phyloP scores from a whole-genome alignment of 2,329 filamentous ascomycete species.

The Aureobasidium subglaciale region DNA sequence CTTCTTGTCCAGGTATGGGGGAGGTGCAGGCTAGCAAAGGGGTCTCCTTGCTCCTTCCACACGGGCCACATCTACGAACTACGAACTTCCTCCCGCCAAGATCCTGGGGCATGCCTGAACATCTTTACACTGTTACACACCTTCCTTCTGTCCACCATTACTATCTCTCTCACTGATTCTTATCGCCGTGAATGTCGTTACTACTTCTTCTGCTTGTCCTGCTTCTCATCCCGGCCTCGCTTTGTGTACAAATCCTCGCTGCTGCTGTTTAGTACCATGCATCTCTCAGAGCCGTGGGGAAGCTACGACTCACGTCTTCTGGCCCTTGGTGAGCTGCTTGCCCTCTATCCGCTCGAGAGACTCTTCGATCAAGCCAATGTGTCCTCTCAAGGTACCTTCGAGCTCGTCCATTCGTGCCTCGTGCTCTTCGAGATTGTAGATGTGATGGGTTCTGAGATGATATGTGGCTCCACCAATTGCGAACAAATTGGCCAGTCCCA shows the following conservation, averaged over 20 bases:
- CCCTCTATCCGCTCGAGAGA: conserved; percentile 39
- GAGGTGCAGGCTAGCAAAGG: conserved; percentile 13
- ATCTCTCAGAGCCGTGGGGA: background rate
- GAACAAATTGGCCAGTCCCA: conserved; percentile 18
- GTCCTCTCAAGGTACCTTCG: conserved; percentile 41
- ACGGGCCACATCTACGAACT: background rate
- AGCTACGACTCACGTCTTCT: conserved; percentile 30
- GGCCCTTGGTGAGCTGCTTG: conserved; percentile 28
- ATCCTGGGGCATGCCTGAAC: conserved; percentile 9
- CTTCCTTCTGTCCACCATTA: background rate
- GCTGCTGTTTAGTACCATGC: background rate
- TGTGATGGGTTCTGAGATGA: conserved; percentile 25
- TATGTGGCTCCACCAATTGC: conserved; percentile 18
- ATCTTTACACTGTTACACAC: background rate
- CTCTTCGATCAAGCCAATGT: conserved; percentile 43
- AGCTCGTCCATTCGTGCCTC: conserved; percentile 43
- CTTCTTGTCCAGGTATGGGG: conserved; percentile 7
- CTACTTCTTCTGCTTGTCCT: conserved; percentile 16
- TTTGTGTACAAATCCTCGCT: conserved; percentile 25
- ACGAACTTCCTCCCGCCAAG: background rate
- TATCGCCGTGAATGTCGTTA: background rate
- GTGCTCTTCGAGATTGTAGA: conserved; percentile 41
- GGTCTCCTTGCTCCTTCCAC: conserved; percentile 10
- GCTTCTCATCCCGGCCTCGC: conserved; percentile 23
- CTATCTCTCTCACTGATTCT: background rate